Evolutionary conservation across 2,329 filamentous ascomycete genomes (phyloP), one percentile per base, ranked within the genome.

Genomic region (Dactylonectria macrodidyma): DNA sequence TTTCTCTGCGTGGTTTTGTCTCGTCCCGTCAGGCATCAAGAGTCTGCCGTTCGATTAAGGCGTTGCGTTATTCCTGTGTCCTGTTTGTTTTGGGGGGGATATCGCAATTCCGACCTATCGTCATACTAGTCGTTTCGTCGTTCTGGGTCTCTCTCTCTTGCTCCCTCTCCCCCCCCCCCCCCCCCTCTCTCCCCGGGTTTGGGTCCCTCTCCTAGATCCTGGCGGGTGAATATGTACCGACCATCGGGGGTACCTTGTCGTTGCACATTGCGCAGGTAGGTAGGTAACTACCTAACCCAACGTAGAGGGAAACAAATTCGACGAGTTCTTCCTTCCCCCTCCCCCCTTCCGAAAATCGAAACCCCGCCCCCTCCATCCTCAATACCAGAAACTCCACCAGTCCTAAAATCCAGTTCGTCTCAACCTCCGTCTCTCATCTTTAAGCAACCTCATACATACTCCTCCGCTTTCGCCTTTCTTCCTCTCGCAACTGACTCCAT

Each of bases 331-430:
- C 10, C n/a, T 16, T 19, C 9, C 50, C 9, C 19, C 55, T 30
- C 36, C 47, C 47, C 50, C 50, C 50, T 26, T 52, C 50, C 26
- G 34, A 65, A 61, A 61, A 55, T 65, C 57, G 57, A 65, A 65
- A 61, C 63, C 63, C 63, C 63, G 57, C 63, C 63, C 57, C 63
- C 63, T 60, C 63, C 63, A 60, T 65, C 51, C 48, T 36, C 34
- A 59, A 54, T 48, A 48, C 44, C 59, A 44, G 55, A 62, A 30
- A 30, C 26, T 56, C 59, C 59, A 54, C 51, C 16, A 14, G 47
- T 52, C 48, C 48, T 52, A 62, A 62, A 56, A 62, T 56, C 52
- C 50, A 57, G 41, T 41, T 56, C 60, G 41, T 57, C 60, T 62
- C 60, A 48, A 33, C 30, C 10, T 41, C 24, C 26, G 3, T 12